Conservation (phyloP, 768 basidiomycete genomes). For the Mycena leptocephala region DNA sequence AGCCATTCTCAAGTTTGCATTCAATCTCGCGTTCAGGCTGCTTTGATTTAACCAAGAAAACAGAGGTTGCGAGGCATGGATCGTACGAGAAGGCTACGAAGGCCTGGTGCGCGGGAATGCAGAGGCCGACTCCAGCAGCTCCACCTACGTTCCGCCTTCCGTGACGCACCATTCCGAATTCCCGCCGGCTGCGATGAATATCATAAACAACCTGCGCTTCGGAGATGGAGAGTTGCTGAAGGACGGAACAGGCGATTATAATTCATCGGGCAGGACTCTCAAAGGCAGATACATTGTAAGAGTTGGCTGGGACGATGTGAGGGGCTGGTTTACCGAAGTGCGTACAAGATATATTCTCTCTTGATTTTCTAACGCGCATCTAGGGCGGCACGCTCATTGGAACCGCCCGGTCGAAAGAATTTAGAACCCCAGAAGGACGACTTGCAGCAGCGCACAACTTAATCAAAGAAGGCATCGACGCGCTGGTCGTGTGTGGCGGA, state of each 20-base stretch:
- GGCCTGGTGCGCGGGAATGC: slow-evolving; percentile 96
- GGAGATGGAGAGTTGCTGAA: slow-evolving; percentile 85
- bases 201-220: slow-evolving; percentile 85
- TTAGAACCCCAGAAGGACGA: slow-evolving; percentile 92
- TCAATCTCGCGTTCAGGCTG: background rate
- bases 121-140: slow-evolving; percentile 50
- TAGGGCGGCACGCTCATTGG: slow-evolving; percentile 97
- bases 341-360: slow-evolving; percentile 36
- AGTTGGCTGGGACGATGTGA: slow-evolving; percentile 98
- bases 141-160: slow-evolving; percentile 46
- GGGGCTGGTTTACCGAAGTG: slow-evolving; percentile 94
- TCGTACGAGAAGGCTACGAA: slow-evolving; percentile 98
- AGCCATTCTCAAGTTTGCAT: slow-evolving; percentile 88
- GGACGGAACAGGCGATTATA: slow-evolving; percentile 87
- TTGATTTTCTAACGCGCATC: background rate
- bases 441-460: slow-evolving; percentile 92
- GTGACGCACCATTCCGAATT: slow-evolving; percentile 21
- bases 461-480: slow-evolving; percentile 97
- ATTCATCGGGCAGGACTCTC: slow-evolving; percentile 79
- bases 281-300: slow-evolving; percentile 95
- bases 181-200: slow-evolving; percentile 41
- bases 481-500: slow-evolving; percentile 96
- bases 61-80: slow-evolving; percentile 96
- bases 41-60: slow-evolving; percentile 10
- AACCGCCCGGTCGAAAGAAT: slow-evolving; percentile 89